Percentiles rank a stretch among this genome's conserved stretches.
Conservation (phyloP, 306 rosid genomes). For the Mucuna pruriens region DNA sequence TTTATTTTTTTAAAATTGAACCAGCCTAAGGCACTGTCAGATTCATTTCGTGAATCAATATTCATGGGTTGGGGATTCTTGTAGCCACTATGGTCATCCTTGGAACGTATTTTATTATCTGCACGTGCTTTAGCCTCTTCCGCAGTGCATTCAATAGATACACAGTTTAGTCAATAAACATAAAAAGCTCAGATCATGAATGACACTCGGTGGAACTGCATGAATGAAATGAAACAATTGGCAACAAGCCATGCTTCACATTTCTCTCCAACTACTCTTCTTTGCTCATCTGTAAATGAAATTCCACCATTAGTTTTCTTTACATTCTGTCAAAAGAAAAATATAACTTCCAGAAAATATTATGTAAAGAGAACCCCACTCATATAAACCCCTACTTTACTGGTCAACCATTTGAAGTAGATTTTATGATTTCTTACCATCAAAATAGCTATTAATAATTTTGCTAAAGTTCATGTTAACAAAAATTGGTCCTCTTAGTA, state of each 20-base stretch:
- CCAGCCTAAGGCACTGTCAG: slow-evolving; percentile 59
- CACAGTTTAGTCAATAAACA: neutral
- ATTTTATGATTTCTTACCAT: neutral
- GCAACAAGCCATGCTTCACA: slow-evolving; percentile 69
- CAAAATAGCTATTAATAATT: neutral
- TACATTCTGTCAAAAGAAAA: slow-evolving; percentile 60
- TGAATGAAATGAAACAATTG: slow-evolving; percentile 5
- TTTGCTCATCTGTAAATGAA: slow-evolving; percentile 75
- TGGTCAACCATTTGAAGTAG: neutral
- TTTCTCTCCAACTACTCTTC: slow-evolving; percentile 90
- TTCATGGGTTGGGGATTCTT: slow-evolving; percentile 88
- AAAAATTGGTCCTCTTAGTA: too few relatives aligned
- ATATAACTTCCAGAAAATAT: neutral
- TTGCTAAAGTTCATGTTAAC: too few relatives aligned
- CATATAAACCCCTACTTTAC: neutral
- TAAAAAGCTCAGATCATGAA: slow-evolving; percentile 4
- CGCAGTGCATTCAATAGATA: slow-evolving; percentile 39
- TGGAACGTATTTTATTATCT: slow-evolving; percentile 90
- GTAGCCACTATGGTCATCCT: slow-evolving; percentile 90
- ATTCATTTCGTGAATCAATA: slow-evolving; percentile 87
- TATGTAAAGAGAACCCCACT: neutral
- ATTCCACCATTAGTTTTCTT: slow-evolving; percentile 88
- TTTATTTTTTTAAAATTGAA: slow-evolving; percentile 32
- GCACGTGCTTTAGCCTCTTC: slow-evolving; percentile 81
- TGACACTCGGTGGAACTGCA: neutral